These are phyloP conservation scores for Trichophyton mentagrophytes DNA, from an alignment of 2,329 filamentous ascomycete species.

Conservation along the genomic window DNA sequence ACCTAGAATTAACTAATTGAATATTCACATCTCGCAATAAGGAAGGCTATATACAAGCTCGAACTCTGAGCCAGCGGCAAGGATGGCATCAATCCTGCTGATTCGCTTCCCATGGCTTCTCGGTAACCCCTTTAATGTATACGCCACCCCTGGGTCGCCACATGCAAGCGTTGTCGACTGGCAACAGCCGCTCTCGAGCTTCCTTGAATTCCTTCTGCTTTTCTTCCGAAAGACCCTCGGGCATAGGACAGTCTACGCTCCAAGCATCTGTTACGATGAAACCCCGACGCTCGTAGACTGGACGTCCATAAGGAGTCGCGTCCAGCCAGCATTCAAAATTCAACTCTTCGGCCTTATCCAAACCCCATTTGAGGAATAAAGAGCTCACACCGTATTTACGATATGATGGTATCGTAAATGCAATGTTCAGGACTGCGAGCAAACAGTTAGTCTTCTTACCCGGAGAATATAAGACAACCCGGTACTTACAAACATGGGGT, in stretches of 20 bases:
- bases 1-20: not conserved
- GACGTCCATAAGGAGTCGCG: slow-evolving; percentile 12
- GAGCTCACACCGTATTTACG: slow-evolving; percentile 17
- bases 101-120: slow-evolving; percentile 9
- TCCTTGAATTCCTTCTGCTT: slow-evolving; percentile 8
- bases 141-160: slow-evolving; percentile 11
- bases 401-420: slow-evolving; percentile 18
- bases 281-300: slow-evolving; percentile 12
- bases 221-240: slow-evolving; percentile 7
- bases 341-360: slow-evolving; percentile 17
- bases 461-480: no score
- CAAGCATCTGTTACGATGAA: slow-evolving; percentile 9
- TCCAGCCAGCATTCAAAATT: slow-evolving; percentile 19
- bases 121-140: slow-evolving; percentile 10
- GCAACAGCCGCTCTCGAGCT: slow-evolving; percentile 3
- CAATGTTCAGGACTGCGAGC: slow-evolving; percentile 16
- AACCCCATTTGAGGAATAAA: slow-evolving; percentile 19
- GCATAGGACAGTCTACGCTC: slow-evolving; percentile 6
- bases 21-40: not conserved
- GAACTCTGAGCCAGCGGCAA: not conserved
- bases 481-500: slow-evolving; percentile 16
- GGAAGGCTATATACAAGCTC: not conserved
- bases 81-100: not conserved
- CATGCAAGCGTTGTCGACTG: slow-evolving; percentile 6
- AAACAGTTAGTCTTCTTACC: not conserved